A percentile compares a stretch with the other conserved stretches of the same genome.
phyloP scores from a whole-genome alignment of 2,329 filamentous ascomycete species.

The Aaosphaeria arxii region DNA sequence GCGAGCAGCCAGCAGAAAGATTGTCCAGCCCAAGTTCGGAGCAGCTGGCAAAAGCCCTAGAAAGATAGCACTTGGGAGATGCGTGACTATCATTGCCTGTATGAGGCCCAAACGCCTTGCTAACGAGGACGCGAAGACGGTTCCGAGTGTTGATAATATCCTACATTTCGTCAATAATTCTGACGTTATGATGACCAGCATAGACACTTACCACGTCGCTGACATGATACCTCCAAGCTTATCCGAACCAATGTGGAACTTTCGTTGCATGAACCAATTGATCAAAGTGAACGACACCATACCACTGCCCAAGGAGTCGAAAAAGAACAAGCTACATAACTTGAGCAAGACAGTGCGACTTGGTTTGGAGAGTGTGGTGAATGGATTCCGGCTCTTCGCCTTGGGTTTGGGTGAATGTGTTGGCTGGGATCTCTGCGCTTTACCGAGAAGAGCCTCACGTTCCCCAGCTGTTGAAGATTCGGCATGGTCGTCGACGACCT shows the following conservation, averaged over 20 bases:
- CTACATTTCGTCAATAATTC: conserved; percentile 4
- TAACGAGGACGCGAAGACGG: conserved; percentile 43
- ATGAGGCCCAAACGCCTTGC: conserved; percentile 61
- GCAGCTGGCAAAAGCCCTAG: conserved; percentile 29
- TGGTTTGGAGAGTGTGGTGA: conserved; percentile 58
- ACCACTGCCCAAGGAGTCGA: conserved; percentile 70
- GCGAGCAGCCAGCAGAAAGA: conserved; percentile 29
- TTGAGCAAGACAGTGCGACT: conserved; percentile 56
- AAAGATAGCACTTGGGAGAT: conserved; percentile 35
- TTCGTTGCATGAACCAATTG: conserved; percentile 58
- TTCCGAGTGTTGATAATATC: conserved; percentile 30
- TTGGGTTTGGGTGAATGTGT: neutral
- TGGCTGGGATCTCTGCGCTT: conserved; percentile 1
- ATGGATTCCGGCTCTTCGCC: conserved; percentile 18
- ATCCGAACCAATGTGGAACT: conserved; percentile 53
- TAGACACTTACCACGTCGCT: conserved; percentile 33
- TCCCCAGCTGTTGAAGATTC: no score
- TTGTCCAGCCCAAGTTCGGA: conserved; percentile 19
- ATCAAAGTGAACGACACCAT: conserved; percentile 53
- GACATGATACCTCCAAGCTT: conserved; percentile 55
- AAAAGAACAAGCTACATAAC: conserved; percentile 64
- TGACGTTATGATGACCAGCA: neutral
- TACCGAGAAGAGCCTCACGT: no score
- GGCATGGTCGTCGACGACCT: no score
- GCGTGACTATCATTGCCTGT: conserved; percentile 40